A percentile compares a stretch with the other conserved stretches of the same genome.
These are phyloP conservation scores for Coniochaeta sp. DNA, from an alignment of 2,329 filamentous ascomycete species.

Conservation along the genomic window DNA sequence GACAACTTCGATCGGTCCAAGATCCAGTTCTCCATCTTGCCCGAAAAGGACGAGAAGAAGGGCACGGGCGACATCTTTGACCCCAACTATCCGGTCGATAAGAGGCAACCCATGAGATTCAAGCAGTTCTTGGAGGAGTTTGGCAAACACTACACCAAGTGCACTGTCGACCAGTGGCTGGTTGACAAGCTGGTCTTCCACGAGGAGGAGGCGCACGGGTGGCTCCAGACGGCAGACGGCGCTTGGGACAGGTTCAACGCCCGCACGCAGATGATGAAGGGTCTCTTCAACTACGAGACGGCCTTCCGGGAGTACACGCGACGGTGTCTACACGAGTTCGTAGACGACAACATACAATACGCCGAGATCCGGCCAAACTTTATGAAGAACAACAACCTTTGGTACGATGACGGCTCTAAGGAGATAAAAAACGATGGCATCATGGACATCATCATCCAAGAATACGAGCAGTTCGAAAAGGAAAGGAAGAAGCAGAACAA, in stretches of 20 bases:
- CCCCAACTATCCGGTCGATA: constrained; percentile 28
- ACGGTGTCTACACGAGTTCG: constrained; percentile 52
- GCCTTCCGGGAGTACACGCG: constrained; percentile 56
- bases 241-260: constrained; percentile 59
- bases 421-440: constrained; percentile 32
- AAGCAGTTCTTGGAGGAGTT: constrained; percentile 20
- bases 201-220: constrained; percentile 50
- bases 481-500: constrained; percentile 7
- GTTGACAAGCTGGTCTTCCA: constrained; percentile 54
- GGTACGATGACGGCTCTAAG: constrained; percentile 43
- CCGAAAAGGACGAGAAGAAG: constrained; percentile 19
- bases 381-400: constrained; percentile 55
- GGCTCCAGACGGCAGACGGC: constrained; percentile 39
- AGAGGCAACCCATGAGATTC: constrained; percentile 4
- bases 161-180: constrained; percentile 44
- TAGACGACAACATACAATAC: constrained; percentile 60
- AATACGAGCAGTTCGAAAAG: constrained; percentile 39
- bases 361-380: constrained; percentile 66
- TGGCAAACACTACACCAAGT: constrained; percentile 23
- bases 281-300: constrained; percentile 58
- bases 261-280: constrained; percentile 66
- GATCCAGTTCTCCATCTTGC: constrained; percentile 52
- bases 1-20: constrained; percentile 46
- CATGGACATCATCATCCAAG: constrained; percentile 52
- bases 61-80: constrained; percentile 40